A percentile compares a stretch with the other conserved stretches of the same genome.
Conservation (phyloP, 2,329 filamentous ascomycete species). For the Achaetomium macrosporum region DNA sequence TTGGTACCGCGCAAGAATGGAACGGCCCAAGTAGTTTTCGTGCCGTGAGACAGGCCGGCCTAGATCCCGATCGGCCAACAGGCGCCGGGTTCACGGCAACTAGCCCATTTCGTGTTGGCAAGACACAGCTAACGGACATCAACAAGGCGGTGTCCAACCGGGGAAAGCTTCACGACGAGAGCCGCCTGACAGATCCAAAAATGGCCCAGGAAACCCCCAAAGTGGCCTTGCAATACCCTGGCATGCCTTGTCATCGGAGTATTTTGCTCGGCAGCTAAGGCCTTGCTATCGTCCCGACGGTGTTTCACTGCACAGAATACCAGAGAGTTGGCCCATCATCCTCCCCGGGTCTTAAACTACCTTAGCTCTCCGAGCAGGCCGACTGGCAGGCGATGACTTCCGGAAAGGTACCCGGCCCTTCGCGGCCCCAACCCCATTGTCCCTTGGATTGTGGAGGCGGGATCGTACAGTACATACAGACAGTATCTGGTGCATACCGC, state of each 20-base stretch:
- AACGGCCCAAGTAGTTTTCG: constrained; percentile 4
- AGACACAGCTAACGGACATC: neutral
- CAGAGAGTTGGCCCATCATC: constrained; percentile 1
- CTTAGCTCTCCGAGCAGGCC: constrained; percentile 3
- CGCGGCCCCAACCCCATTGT: too few relatives aligned
- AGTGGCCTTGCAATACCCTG: neutral
- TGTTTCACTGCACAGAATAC: constrained; percentile 7
- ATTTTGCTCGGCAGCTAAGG: neutral
- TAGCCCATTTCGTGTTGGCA: neutral
- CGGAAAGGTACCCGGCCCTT: neutral
- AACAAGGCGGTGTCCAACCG: neutral
- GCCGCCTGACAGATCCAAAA: neutral
- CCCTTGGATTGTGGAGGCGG: too few relatives aligned
- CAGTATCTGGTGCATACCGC: too few relatives aligned
- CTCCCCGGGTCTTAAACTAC: constrained; percentile 1
- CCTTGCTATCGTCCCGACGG: neutral
- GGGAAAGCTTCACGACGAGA: neutral
- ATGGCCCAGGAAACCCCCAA: neutral
- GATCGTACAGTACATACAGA: too few relatives aligned
- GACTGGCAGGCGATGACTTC: neutral
- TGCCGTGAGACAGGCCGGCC: constrained; percentile 10
- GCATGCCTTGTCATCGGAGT: neutral
- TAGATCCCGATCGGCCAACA: neutral
- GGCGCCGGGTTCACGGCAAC: neutral
- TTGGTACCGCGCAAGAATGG: neutral